phyloP scores from a whole-genome alignment of 306 rosid species.

The Rubus idaeus region DNA sequence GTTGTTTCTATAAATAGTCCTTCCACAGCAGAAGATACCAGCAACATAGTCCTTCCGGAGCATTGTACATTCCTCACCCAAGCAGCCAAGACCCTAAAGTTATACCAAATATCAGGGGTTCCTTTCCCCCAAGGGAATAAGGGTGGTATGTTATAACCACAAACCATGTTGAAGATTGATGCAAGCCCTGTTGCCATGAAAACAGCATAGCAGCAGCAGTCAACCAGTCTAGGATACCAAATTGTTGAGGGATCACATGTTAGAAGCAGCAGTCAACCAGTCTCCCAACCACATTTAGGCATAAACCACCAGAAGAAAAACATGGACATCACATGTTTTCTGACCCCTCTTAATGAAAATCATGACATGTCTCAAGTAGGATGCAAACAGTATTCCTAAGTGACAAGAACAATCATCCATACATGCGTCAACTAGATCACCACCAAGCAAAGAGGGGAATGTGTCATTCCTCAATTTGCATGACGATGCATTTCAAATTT shows the following conservation, averaged over 20 bases:
- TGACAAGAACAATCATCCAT: background rate
- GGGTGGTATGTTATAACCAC: background rate
- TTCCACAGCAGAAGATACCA: no score
- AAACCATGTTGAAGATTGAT: background rate
- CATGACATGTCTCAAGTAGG: background rate
- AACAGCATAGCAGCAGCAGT: conserved; percentile 6
- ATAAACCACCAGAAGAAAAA: background rate
- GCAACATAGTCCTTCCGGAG: no score
- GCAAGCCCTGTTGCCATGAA: background rate
- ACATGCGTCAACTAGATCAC: background rate
- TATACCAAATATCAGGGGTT: background rate
- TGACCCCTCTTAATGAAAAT: background rate
- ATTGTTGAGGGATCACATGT: background rate
- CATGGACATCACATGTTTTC: background rate
- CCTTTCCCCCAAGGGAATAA: background rate
- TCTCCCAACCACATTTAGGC: background rate
- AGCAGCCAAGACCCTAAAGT: background rate
- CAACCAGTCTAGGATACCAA: background rate
- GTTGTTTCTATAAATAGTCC: no score
- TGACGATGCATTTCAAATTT: background rate
- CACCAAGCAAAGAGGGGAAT: background rate
- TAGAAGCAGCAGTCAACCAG: background rate
- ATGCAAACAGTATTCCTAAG: background rate
- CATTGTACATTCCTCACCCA: background rate
- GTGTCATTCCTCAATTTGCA: background rate